These are phyloP conservation scores for Pyrrhoderma noxium DNA, from an alignment of 1,284 basidiomycete genomes.

Conservation along the genomic window DNA sequence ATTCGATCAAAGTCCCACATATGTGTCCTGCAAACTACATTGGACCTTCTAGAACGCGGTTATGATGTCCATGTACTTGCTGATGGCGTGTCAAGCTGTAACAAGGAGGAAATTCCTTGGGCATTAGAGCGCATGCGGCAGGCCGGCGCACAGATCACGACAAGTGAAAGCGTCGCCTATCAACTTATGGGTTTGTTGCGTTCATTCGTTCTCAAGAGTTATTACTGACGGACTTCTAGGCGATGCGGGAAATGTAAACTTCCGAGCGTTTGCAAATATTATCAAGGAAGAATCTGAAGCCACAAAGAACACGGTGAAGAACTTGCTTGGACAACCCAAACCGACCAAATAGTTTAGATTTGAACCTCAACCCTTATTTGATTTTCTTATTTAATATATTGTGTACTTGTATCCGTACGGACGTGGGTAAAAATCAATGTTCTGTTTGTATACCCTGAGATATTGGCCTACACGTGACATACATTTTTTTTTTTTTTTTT, in stretches of 20 bases:
- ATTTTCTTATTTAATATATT: too few relatives aligned
- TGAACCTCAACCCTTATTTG: too few relatives aligned
- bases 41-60: constrained; percentile 52
- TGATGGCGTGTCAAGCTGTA: constrained; percentile 81
- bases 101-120: constrained; percentile 59
- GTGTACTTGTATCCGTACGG: too few relatives aligned
- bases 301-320: constrained; percentile 40
- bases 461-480: too few relatives aligned
- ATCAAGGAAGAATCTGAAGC: constrained; percentile 72
- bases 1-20: constrained; percentile 65
- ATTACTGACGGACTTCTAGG: constrained; percentile 29
- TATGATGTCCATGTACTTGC: constrained; percentile 68
- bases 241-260: constrained; percentile 60
- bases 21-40: constrained; percentile 78
- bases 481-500: too few relatives aligned
- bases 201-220: not conserved
- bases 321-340: constrained; percentile 5
- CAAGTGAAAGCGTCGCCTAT: constrained; percentile 78
- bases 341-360: not conserved
- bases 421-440: too few relatives aligned
- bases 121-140: constrained; percentile 63
- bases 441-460: too few relatives aligned
- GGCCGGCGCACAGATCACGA: constrained; percentile 71
- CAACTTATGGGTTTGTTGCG: constrained; percentile 51
- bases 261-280: constrained; percentile 67